These are phyloP conservation scores for Leccinum pallidistipes DNA, from an alignment of 1,284 basidiomycete species.

Conservation along the genomic window DNA sequence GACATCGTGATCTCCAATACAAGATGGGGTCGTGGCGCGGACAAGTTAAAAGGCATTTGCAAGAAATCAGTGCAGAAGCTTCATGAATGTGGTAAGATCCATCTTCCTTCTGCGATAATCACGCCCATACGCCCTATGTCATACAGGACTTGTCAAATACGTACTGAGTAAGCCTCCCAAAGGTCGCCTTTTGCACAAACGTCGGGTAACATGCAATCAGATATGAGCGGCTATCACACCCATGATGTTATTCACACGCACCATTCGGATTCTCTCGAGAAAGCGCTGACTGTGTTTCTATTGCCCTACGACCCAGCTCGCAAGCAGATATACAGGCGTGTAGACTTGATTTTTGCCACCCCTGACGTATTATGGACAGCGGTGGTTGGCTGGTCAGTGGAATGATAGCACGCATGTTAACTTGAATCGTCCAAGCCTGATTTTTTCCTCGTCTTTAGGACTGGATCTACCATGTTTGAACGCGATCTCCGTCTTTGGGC, in stretches of 20 bases:
- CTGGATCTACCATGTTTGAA: constrained; percentile 79
- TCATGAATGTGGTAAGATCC: constrained; percentile 47
- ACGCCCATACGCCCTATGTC: background rate
- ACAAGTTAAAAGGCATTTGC: constrained; percentile 51
- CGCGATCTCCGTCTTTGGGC: constrained; percentile 76
- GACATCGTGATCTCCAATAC: constrained; percentile 79
- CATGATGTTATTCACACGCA: constrained; percentile 53
- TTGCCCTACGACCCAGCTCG: constrained; percentile 43
- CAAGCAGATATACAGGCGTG: constrained; percentile 50
- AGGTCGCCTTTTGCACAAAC: constrained; percentile 9
- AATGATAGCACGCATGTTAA: background rate
- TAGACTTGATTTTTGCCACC: constrained; percentile 74
- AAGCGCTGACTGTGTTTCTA: constrained; percentile 66
- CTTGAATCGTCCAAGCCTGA: background rate
- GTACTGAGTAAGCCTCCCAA: constrained; percentile 55
- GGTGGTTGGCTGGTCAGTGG: constrained; percentile 69
- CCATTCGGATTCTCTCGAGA: constrained; percentile 69
- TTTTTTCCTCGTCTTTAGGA: constrained; percentile 47
- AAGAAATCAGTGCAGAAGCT: constrained; percentile 52
- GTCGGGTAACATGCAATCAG: constrained; percentile 30
- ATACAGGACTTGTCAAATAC: constrained; percentile 60
- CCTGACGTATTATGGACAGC: constrained; percentile 76
- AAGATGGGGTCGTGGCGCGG: constrained; percentile 41
- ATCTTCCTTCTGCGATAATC: background rate
- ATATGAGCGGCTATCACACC: constrained; percentile 57